phyloP scores from a whole-genome alignment of 2,329 filamentous ascomycete species.

The Ceratocystis ficicola region DNA sequence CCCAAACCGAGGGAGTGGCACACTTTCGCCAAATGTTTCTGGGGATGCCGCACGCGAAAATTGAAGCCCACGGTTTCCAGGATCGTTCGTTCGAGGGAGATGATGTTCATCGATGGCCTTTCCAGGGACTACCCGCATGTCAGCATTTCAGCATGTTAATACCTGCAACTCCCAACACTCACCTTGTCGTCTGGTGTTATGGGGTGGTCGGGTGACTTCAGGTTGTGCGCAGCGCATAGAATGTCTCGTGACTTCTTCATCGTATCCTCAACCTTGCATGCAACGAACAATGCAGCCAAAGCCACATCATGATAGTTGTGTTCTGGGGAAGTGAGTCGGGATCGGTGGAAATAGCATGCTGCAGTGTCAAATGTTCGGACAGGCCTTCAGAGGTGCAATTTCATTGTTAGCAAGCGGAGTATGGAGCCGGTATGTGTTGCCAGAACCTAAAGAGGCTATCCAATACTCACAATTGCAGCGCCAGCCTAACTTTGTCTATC shows the following conservation, averaged over 20 bases:
- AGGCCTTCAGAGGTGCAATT: conserved; percentile 38
- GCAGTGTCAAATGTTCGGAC: conserved; percentile 88
- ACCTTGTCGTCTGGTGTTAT: conserved; percentile 73
- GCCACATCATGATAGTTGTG: conserved; percentile 82
- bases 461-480: conserved; percentile 57
- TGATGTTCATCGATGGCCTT: conserved; percentile 62
- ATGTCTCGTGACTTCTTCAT: conserved; percentile 94
- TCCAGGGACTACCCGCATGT: conserved; percentile 58
- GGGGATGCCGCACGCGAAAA: conserved; percentile 78
- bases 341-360: conserved; percentile 86
- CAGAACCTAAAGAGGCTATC: neutral
- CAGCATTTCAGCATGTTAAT: neutral
- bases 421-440: no score
- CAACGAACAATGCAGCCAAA: conserved; percentile 75
- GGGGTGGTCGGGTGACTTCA: conserved; percentile 57
- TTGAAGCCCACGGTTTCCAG: conserved; percentile 90
- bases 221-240: conserved; percentile 76
- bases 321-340: conserved; percentile 74
- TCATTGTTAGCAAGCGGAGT: conserved; percentile 17
- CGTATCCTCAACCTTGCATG: conserved; percentile 96
- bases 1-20: conserved; percentile 43
- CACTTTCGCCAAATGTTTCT: conserved; percentile 74
- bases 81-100: conserved; percentile 82
- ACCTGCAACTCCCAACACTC: conserved; percentile 26
- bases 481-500: conserved; percentile 72